phyloP scores from a whole-genome alignment of 176 grass and related monocot genomes.

The Carex myosuroides region DNA sequence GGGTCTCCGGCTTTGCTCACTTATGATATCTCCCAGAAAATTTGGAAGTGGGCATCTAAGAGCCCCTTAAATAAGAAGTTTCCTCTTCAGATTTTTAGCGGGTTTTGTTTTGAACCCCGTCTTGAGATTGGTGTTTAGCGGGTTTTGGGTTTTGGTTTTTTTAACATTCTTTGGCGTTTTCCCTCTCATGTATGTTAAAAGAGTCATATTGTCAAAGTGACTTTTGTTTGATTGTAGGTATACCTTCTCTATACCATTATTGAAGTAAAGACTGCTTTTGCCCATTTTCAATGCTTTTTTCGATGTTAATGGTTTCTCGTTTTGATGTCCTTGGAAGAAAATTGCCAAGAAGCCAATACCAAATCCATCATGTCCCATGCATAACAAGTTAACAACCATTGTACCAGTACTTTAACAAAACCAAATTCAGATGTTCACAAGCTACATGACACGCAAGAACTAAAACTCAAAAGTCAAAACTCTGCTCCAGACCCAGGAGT shows the following conservation, averaged over 20 bases:
- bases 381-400: background rate
- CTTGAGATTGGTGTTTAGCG: constrained; percentile 62
- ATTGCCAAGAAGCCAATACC: background rate
- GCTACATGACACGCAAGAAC: background rate
- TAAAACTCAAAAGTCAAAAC: background rate
- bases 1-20: constrained; percentile 72
- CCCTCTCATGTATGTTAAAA: background rate
- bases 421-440: background rate
- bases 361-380: background rate
- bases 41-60: constrained; percentile 80
- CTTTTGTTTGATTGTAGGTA: constrained; percentile 11
- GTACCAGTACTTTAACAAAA: background rate
- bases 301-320: background rate
- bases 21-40: constrained; percentile 59
- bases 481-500: background rate
- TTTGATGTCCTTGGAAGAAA: background rate
- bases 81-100: constrained; percentile 82
- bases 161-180: background rate
- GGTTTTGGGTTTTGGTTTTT: background rate
- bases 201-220: background rate
- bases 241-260: constrained; percentile 9
- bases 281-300: background rate
- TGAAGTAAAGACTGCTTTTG: background rate
- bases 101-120: constrained; percentile 81
- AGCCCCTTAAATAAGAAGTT: constrained; percentile 82